phyloP scores from a whole-genome alignment of 805 yeast species.

The Ogataea pilisensis region DNA sequence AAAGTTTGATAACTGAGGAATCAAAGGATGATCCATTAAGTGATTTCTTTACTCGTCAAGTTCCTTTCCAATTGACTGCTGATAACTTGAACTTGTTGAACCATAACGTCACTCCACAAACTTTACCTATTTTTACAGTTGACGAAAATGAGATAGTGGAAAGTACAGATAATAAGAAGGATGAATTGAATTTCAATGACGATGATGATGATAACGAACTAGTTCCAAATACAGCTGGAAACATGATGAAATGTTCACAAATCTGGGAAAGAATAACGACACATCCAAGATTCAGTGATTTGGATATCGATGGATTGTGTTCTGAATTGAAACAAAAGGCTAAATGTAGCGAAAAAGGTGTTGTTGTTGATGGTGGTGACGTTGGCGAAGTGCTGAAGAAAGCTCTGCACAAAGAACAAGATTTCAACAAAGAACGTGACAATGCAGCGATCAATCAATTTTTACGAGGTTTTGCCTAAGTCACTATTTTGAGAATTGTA shows the following conservation, averaged over 20 bases:
- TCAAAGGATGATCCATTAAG: slow-evolving; percentile 53
- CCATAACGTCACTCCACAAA: slow-evolving; percentile 8
- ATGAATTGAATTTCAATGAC: slow-evolving; percentile 10
- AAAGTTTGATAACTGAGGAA: slow-evolving; percentile 48
- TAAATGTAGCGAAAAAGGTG: slow-evolving; percentile 91
- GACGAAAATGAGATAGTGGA: slow-evolving; percentile 19
- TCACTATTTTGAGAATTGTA: too few relatives aligned
- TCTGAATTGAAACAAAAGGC: slow-evolving; percentile 86
- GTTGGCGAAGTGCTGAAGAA: slow-evolving; percentile 53
- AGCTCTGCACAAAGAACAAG: slow-evolving; percentile 10
- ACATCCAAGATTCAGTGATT: slow-evolving; percentile 89
- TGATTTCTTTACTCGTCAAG: slow-evolving; percentile 8
- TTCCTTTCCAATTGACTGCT: slow-evolving; percentile 12
- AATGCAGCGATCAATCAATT: slow-evolving; percentile 9
- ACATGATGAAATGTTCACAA: slow-evolving; percentile 74
- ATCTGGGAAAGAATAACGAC: slow-evolving; percentile 95
- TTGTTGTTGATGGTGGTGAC: slow-evolving; percentile 76
- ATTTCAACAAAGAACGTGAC: neutral
- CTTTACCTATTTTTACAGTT: slow-evolving; percentile 24
- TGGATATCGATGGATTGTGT: slow-evolving; percentile 94
- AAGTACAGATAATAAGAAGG: slow-evolving; percentile 15
- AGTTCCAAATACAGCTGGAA: slow-evolving; percentile 66
- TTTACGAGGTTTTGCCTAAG: slow-evolving; percentile 6
- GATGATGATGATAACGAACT: slow-evolving; percentile 32
- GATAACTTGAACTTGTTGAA: slow-evolving; percentile 19